Conservation (phyloP, 441 rosid species). For the Sinapis alba region DNA sequence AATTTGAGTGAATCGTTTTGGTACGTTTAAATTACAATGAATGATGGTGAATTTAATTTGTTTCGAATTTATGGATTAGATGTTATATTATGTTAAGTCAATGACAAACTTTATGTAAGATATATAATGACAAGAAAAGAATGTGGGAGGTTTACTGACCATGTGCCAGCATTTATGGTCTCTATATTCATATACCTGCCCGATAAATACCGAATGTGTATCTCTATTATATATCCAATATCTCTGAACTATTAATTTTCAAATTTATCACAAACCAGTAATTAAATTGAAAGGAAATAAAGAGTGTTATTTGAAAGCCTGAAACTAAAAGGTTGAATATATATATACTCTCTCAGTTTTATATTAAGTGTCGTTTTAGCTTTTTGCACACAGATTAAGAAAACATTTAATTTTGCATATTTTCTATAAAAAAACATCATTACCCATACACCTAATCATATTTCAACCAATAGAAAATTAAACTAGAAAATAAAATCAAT, state of each 20-base stretch:
- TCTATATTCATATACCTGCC: not conserved
- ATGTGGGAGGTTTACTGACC: constrained; percentile 34
- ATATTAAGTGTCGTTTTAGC: too few species aligned
- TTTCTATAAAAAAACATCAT: too few species aligned
- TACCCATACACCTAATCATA: too few species aligned
- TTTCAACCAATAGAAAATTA: too few species aligned
- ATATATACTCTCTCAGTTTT: too few species aligned
- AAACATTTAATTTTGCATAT: too few species aligned
- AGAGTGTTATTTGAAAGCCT: not conserved
- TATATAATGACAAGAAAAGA: not conserved
- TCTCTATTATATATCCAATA: not conserved
- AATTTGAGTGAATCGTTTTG: constrained; percentile 8
- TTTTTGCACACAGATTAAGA: too few species aligned
- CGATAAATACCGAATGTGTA: not conserved
- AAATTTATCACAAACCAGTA: not conserved
- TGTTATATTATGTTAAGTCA: constrained; percentile 11
- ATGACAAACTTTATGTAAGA: constrained; percentile 17
- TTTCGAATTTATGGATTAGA: not conserved
- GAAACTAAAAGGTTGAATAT: not conserved
- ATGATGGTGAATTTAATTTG: not conserved
- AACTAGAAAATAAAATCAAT: too few species aligned
- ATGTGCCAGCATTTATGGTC: constrained; percentile 41
- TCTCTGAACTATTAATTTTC: not conserved
- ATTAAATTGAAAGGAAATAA: not conserved
- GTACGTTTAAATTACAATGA: not conserved